Evolutionary conservation across 352 stramenopile species (phyloP).

Genomic region (Thalassiosira hispida): DNA sequence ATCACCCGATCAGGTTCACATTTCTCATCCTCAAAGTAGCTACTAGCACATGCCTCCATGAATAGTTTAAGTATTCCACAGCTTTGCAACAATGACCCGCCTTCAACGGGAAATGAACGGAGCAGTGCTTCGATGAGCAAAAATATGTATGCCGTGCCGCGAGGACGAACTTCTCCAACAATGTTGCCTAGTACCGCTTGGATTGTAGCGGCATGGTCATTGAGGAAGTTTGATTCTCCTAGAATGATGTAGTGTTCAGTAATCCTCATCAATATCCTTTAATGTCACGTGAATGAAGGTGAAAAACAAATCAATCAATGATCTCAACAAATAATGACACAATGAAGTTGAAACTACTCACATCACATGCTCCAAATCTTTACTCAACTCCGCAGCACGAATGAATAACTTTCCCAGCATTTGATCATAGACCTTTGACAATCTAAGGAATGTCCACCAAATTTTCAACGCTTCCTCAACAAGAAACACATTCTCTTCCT

Average conservation of each 20-base stretch:
- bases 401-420: constrained; percentile 44
- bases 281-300: not conserved
- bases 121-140: constrained; percentile 49
- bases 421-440: constrained; percentile 39
- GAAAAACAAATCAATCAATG: constrained; percentile 3
- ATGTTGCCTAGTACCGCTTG: constrained; percentile 41
- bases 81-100: constrained; percentile 31
- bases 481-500: constrained; percentile 54
- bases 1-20: constrained; percentile 55
- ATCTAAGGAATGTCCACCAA: constrained; percentile 47
- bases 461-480: constrained; percentile 45
- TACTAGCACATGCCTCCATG: constrained; percentile 39
- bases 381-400: constrained; percentile 37
- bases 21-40: constrained; percentile 31
- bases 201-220: constrained; percentile 37
- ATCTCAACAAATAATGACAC: not conserved
- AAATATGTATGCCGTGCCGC: constrained; percentile 40
- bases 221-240: constrained; percentile 43
- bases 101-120: constrained; percentile 30
- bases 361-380: constrained; percentile 59
- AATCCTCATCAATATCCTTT: constrained; percentile 51
- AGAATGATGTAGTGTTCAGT: constrained; percentile 57
- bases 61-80: constrained; percentile 38
- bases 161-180: constrained; percentile 47
- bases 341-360: constrained; percentile 19